phyloP scores from a whole-genome alignment of 495 filamentous ascomycete genomes.

The Xylaria scruposa region DNA sequence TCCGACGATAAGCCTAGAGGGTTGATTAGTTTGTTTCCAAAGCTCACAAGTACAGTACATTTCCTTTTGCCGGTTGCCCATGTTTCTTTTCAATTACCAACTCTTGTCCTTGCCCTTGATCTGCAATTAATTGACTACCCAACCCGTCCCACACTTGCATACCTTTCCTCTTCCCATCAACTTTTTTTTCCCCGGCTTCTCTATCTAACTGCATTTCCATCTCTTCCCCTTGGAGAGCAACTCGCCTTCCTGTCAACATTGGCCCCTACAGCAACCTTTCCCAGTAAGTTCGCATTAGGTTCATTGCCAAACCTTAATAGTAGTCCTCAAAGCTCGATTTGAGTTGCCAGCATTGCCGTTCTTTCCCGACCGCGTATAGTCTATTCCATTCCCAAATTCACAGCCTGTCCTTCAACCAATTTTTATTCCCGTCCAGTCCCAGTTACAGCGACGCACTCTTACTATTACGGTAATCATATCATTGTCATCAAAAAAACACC shows the following conservation, averaged over 20 bases:
- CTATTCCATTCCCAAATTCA: background rate
- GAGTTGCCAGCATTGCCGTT: background rate
- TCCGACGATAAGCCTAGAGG: conserved; percentile 22
- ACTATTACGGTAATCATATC: conserved; percentile 1
- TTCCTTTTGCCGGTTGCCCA: conserved; percentile 25
- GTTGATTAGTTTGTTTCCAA: conserved; percentile 24
- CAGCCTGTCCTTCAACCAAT: background rate
- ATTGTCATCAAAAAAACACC: conserved; percentile 14
- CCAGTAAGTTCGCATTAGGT: conserved; percentile 4
- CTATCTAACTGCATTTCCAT: background rate
- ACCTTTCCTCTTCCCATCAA: conserved; percentile 23
- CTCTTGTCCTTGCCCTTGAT: conserved; percentile 26
- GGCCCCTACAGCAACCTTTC: background rate
- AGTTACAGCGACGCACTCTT: conserved; percentile 4
- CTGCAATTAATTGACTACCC: conserved; percentile 28
- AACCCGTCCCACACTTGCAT: conserved; percentile 27
- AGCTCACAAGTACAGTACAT: conserved; percentile 19
- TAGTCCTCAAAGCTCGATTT: background rate
- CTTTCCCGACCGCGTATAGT: conserved; percentile 13
- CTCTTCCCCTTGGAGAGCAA: conserved; percentile 7
- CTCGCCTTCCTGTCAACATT: background rate
- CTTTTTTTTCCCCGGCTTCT: background rate
- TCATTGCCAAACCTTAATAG: conserved; percentile 14
- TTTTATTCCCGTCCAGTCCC: background rate
- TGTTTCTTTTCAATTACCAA: conserved; percentile 30